Evolutionary conservation across 2,329 filamentous ascomycete genomes (phyloP).

Genomic region (Stachybotrys chlorohalonatus): DNA sequence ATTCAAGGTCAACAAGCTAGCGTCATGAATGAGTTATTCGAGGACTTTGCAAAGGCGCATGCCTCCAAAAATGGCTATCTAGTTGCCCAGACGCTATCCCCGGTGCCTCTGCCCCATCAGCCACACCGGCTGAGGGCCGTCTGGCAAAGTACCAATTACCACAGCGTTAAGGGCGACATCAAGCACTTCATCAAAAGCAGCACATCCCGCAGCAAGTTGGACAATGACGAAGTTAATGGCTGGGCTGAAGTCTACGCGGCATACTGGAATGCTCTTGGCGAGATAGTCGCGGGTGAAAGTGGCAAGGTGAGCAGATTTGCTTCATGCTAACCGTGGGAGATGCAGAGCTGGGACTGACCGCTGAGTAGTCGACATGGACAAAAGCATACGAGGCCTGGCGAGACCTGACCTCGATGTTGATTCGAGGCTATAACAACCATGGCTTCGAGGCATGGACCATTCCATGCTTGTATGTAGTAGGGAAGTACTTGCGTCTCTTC

Average conservation of each 20-base stretch:
- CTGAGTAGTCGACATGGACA: conserved; percentile 56
- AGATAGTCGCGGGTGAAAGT: conserved; percentile 51
- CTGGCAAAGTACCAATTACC: conserved; percentile 59
- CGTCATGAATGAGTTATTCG: conserved; percentile 64
- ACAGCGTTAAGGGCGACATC: conserved; percentile 59
- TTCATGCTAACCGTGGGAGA: neutral
- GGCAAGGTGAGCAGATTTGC: conserved; percentile 21
- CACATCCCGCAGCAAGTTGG: conserved; percentile 42
- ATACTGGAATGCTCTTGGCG: conserved; percentile 76
- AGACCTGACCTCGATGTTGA: conserved; percentile 66
- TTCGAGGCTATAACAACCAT: conserved; percentile 69
- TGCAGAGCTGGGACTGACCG: neutral
- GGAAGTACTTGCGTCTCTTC: conserved; percentile 78
- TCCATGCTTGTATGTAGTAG: conserved; percentile 78
- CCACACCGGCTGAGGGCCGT: conserved; percentile 61
- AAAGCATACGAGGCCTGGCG: conserved; percentile 85
- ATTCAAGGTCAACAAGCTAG: neutral
- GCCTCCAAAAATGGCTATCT: conserved; percentile 56
- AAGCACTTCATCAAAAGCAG: conserved; percentile 61
- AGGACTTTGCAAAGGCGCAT: conserved; percentile 64
- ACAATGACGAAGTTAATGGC: conserved; percentile 61
- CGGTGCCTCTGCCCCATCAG: conserved; percentile 53
- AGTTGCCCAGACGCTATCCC: conserved; percentile 67
- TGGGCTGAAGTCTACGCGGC: conserved; percentile 80
- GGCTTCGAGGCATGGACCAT: conserved; percentile 86